phyloP scores from a whole-genome alignment of 306 rosid genomes.

The Rosa persica region DNA sequence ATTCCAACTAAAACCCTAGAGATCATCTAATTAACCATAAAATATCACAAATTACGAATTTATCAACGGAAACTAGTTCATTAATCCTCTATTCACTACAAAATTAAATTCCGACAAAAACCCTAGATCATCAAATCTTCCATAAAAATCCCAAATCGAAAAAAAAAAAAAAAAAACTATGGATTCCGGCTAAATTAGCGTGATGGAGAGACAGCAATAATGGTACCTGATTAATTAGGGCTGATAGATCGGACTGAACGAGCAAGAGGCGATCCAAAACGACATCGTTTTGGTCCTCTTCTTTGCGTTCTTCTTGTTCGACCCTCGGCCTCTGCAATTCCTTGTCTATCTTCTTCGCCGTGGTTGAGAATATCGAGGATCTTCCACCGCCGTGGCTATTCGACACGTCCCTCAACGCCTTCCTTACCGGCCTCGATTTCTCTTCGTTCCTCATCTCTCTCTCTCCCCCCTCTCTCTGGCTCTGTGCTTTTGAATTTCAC shows the following conservation, averaged over 20 bases:
- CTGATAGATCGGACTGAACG: constrained; percentile 62
- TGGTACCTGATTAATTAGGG: constrained; percentile 58
- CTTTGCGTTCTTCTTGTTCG: background rate
- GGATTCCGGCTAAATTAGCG: background rate
- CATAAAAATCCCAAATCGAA: background rate
- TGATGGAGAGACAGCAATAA: background rate
- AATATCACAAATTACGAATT: background rate
- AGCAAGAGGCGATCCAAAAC: constrained; percentile 52
- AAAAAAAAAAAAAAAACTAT: accelerated
- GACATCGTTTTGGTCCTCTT: constrained; percentile 23
- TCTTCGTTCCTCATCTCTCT: constrained; percentile 31
- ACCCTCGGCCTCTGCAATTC: background rate
- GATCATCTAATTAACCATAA: background rate
- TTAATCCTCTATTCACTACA: constrained; percentile 12
- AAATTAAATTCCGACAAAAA: background rate
- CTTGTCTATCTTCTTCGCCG: constrained; percentile 27
- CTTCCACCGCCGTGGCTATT: constrained; percentile 35
- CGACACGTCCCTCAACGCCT: constrained; percentile 40
- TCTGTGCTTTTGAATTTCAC: constrained; percentile 23
- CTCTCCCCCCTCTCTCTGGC: background rate
- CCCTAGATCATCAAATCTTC: background rate
- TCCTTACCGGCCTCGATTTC: constrained; percentile 40
- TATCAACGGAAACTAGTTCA: background rate
- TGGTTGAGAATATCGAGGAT: constrained; percentile 19
- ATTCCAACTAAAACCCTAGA: background rate